Conservation (phyloP, 129 eudicot species). For the Chrysanthemum makinoi region DNA sequence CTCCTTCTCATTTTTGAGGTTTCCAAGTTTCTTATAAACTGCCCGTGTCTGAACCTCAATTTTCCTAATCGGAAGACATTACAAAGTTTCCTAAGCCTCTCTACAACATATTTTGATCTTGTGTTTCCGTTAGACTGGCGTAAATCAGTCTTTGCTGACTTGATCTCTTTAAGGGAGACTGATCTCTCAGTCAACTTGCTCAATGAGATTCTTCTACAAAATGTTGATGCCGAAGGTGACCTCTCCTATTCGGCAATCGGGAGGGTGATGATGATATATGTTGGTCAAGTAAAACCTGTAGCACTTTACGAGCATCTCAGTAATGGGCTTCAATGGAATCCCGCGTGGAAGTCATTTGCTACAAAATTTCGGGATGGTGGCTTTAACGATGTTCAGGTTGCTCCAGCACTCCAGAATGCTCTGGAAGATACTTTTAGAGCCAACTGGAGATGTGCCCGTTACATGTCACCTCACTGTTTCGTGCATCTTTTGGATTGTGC, state of each 20-base stretch:
- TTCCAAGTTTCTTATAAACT: constrained; percentile 32
- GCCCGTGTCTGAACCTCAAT: constrained; percentile 14
- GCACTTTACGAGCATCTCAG: neutral
- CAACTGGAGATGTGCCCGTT: no score
- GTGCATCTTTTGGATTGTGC: no score
- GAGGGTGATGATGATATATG: constrained; percentile 32
- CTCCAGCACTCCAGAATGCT: no score
- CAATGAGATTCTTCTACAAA: constrained; percentile 27
- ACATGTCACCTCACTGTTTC: no score
- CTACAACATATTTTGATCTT: constrained; percentile 20
- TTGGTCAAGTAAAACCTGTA: constrained; percentile 30
- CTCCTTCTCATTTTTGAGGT: constrained; percentile 36
- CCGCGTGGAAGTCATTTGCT: no score
- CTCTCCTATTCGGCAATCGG: constrained; percentile 44
- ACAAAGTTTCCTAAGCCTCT: constrained; percentile 20
- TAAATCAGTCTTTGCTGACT: constrained; percentile 21
- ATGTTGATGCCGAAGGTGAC: neutral
- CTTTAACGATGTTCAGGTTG: no score
- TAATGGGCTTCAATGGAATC: no score
- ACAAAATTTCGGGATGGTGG: no score
- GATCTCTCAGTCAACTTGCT: constrained; percentile 37
- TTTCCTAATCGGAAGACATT: constrained; percentile 11
- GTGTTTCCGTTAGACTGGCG: constrained; percentile 51
- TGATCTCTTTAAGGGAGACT: constrained; percentile 38
- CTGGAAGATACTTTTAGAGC: no score